phyloP scores from a whole-genome alignment of 148 eudicot genomes.

The Tetragonia tetragonoides region DNA sequence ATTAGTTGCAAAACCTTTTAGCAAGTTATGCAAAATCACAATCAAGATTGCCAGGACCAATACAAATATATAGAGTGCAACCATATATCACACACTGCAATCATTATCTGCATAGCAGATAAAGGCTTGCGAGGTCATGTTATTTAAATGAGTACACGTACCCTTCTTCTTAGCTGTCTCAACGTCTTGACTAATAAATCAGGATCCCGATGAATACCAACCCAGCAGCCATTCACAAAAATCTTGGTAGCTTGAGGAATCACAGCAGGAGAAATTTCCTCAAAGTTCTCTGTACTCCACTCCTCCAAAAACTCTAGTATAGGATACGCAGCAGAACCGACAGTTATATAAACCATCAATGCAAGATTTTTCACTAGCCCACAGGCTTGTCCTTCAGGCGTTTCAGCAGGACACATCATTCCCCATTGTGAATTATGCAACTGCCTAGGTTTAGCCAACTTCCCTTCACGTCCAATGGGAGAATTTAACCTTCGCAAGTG shows the following conservation, averaged over 20 bases:
- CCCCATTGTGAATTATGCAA: constrained; percentile 99
- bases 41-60: background rate
- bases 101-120: constrained; percentile 1
- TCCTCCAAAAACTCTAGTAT: constrained; percentile 93
- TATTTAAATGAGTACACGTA: constrained; percentile 27
- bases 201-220: constrained; percentile 96
- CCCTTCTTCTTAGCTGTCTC: constrained; percentile 87
- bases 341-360: constrained; percentile 89
- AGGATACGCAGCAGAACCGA: constrained; percentile 97
- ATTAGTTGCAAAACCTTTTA: background rate
- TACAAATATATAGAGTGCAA: background rate
- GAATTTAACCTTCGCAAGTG: constrained; percentile 90
- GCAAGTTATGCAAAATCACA: background rate
- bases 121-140: constrained; percentile 10
- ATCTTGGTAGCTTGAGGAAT: constrained; percentile 95
- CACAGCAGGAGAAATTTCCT: constrained; percentile 94
- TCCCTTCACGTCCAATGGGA: constrained; percentile 98
- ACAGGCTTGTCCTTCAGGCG: constrained; percentile 99
- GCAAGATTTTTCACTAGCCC: constrained; percentile 98
- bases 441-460: constrained; percentile 97
- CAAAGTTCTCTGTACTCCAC: constrained; percentile 98
- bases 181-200: constrained; percentile 86
- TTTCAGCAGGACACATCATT: constrained; percentile 99
- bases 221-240: constrained; percentile 99
- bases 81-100: constrained; percentile 3